A percentile compares a stretch with the other conserved stretches of the same genome.
Conservation (phyloP, 108 stramenopile species). For the Fragilaria crotonensis region DNA sequence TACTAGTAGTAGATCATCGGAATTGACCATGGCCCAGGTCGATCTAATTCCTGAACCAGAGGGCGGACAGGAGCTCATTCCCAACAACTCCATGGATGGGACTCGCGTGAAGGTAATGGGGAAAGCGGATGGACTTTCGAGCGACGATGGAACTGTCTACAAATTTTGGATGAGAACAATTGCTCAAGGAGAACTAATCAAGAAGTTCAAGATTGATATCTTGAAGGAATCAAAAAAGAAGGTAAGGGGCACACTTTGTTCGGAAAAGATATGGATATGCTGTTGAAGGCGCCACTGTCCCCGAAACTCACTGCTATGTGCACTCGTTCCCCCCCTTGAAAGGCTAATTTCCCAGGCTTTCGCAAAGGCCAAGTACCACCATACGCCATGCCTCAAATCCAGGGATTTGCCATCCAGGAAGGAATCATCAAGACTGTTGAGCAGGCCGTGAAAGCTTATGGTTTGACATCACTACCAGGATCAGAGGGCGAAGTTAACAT, state of each 20-base stretch:
- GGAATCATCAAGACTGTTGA: slow-evolving; percentile 70
- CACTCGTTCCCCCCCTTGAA: not conserved
- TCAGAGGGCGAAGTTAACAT: slow-evolving; percentile 43
- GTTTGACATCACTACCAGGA: slow-evolving; percentile 58
- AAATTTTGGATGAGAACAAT: slow-evolving; percentile 64
- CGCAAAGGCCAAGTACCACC: slow-evolving; percentile 81
- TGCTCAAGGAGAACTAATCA: slow-evolving; percentile 53
- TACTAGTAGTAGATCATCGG: too few relatives aligned
- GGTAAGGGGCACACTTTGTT: not conserved
- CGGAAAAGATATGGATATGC: not conserved
- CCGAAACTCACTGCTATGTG: not conserved
- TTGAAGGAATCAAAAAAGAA: slow-evolving; percentile 74
- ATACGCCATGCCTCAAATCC: slow-evolving; percentile 79
- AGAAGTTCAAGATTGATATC: slow-evolving; percentile 44
- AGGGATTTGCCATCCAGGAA: slow-evolving; percentile 73
- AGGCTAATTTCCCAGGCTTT: slow-evolving; percentile 81
- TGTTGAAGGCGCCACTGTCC: not conserved
- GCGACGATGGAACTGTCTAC: slow-evolving; percentile 44
- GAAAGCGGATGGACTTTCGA: slow-evolving; percentile 18
- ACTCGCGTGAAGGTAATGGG: slow-evolving; percentile 75
- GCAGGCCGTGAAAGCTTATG: slow-evolving; percentile 65
- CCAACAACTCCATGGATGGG: slow-evolving; percentile 38
- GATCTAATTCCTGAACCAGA: slow-evolving; percentile 75
- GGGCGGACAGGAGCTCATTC: slow-evolving; percentile 59
- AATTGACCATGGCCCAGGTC: slow-evolving; percentile 9